Evolutionary conservation across 2,329 filamentous ascomycete species (phyloP), one percentile per base, ranked within the genome.

Genomic region (Parastagonospora nodorum): DNA sequence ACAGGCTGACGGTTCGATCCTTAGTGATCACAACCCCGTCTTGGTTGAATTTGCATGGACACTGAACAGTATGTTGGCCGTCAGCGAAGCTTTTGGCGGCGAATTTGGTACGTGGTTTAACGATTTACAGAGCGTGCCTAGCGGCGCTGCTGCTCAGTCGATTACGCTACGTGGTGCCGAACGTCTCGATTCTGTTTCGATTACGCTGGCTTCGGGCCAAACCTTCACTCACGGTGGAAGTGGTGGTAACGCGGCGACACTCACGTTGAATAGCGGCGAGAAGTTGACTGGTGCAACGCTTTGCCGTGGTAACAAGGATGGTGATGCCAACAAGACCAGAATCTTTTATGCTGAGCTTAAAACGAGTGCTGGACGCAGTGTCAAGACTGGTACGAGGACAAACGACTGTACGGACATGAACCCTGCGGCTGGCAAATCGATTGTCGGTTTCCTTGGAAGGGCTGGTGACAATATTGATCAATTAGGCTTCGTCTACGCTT

Each of bases 1-100:
- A 11, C 80, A 85, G 64, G 41, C 75, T 2, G 74, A 85, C 55
- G 84, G 83, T 27, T 79, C 67, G 53, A 75, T 86, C 14, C 74
- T 88, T 24, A 82, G 82, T 1, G 86, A 88, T 66, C 85, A 88
- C 64, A 86, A 88, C 68, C 84, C 85, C 1, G 75, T 88, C 48
- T 73, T 77, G n/a, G 80, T 82, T n/a, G 74, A 80, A 61, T 79
- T 85, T 63, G 73, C 50, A 2, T 71, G 67, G 67, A 51, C 43
- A 2, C 40, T 56, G 12, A 50, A 48, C 28, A 44, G 43, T 8
- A 38, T 52, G 8, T 47, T 57, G 29, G 42, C 44, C 1, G 39
- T 63, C 9, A 75, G 58, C 79, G 55, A 62, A 9, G 77, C 76
- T 61, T 78, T 70, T 57, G 82, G 82, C 33, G 81, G 80, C 1